Conservation (phyloP, 805 yeast genomes). For the Saccharomycopsis amapae region DNA sequence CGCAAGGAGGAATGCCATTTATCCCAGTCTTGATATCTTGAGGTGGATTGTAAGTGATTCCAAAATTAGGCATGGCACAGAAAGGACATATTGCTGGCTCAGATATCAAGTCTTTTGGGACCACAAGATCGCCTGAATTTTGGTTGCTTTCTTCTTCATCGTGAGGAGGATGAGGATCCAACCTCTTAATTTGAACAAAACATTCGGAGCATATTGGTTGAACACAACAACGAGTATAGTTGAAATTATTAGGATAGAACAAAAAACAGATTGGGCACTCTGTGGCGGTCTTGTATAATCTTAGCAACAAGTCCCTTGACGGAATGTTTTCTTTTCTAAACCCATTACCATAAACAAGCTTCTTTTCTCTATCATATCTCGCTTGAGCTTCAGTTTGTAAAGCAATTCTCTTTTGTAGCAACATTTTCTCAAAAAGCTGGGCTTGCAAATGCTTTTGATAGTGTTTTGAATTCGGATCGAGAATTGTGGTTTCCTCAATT, state of each 20-base stretch:
- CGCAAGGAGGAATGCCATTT: conserved; percentile 44
- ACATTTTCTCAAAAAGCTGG: conserved; percentile 34
- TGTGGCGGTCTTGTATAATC: conserved; percentile 56
- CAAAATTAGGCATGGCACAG: conserved; percentile 83
- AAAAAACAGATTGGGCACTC: conserved; percentile 96
- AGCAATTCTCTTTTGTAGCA: conserved; percentile 34
- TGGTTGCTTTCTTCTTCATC: conserved; percentile 37
- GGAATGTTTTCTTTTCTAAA: conserved; percentile 32
- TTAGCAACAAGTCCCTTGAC: conserved; percentile 40
- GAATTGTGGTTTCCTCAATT: conserved; percentile 25
- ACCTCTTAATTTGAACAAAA: conserved; percentile 88
- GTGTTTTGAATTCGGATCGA: conserved; percentile 20
- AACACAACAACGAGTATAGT: conserved; percentile 78
- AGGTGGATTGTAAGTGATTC: conserved; percentile 73
- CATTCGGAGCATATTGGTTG: conserved; percentile 96
- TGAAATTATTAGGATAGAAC: conserved; percentile 71
- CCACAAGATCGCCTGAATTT: conserved; percentile 27
- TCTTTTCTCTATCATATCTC: conserved; percentile 29
- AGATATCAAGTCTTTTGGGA: conserved; percentile 62
- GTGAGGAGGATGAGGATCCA: conserved; percentile 91
- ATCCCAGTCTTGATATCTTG: conserved; percentile 46
- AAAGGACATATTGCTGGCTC: conserved; percentile 92
- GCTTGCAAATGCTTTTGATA: conserved; percentile 35
- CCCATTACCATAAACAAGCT: conserved; percentile 24
- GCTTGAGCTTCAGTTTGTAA: conserved; percentile 33